These are phyloP conservation scores for Boletus rufocinnamomeus DNA, from an alignment of 768 basidiomycete genomes.

Conservation along the genomic window DNA sequence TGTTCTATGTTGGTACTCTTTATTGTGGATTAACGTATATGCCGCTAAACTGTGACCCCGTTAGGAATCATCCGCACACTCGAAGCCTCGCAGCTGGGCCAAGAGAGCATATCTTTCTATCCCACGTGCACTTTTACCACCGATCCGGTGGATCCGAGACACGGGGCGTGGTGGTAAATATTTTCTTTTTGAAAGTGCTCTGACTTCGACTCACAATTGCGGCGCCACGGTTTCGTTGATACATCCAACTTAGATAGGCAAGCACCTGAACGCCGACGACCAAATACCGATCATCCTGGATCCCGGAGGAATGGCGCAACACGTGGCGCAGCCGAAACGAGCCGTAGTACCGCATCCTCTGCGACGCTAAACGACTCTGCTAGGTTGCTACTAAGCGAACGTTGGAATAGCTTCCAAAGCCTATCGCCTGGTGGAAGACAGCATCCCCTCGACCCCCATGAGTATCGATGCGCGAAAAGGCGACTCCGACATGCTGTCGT, in stretches of 20 bases:
- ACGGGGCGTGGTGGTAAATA: slow-evolving; percentile 2
- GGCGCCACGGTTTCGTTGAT: neutral
- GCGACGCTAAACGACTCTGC: neutral
- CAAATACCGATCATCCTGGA: neutral
- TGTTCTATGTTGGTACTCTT: slow-evolving; percentile 52
- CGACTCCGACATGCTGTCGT: slow-evolving; percentile 79
- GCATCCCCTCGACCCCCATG: slow-evolving; percentile 58
- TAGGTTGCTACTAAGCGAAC: neutral
- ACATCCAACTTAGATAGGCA: neutral
- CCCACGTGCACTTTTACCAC: slow-evolving; percentile 4
- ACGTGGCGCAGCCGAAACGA: neutral
- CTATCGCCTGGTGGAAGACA: neutral
- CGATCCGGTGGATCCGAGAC: slow-evolving; percentile 1
- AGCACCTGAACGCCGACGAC: neutral
- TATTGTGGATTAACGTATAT: neutral
- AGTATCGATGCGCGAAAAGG: slow-evolving; percentile 83
- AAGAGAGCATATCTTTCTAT: slow-evolving; percentile 13
- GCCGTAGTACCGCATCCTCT: neutral
- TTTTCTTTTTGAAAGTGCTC: neutral
- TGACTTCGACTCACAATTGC: neutral
- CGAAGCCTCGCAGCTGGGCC: slow-evolving; percentile 13
- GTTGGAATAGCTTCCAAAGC: neutral
- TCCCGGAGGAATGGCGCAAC: neutral
- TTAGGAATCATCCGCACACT: slow-evolving; percentile 21
- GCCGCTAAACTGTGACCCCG: neutral